phyloP scores from a whole-genome alignment of 345 rosid species.

The Populus euphratica region DNA sequence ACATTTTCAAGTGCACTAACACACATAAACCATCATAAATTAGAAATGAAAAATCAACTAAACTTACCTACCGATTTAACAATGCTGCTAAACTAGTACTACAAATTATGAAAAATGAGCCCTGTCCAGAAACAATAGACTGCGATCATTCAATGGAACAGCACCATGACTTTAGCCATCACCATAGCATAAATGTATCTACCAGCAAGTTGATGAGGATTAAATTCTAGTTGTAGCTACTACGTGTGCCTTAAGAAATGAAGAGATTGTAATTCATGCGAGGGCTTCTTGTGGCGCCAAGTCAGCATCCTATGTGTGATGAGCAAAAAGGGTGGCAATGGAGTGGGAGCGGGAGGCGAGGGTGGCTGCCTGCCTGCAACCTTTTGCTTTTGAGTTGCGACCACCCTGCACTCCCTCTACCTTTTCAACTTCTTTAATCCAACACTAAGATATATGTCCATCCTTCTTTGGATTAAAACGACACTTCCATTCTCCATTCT shows the following conservation, averaged over 20 bases:
- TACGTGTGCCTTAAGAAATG: conserved; percentile 18
- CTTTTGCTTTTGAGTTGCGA: conserved; percentile 25
- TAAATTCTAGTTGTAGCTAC: background rate
- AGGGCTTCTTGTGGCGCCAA: conserved; percentile 23
- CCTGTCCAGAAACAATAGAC: background rate
- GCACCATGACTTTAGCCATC: background rate
- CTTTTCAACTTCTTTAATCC: conserved; percentile 9
- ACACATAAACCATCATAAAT: no score
- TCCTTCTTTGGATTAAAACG: background rate
- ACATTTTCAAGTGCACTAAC: no score
- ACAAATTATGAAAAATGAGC: background rate
- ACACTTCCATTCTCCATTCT: background rate
- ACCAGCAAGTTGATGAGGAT: background rate
- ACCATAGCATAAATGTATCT: background rate
- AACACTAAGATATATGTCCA: background rate
- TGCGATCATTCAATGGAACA: background rate
- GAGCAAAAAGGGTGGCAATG: conserved; percentile 15
- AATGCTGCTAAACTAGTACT: background rate
- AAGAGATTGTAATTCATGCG: background rate
- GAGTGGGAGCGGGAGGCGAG: conserved; percentile 26
- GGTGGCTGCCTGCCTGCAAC: background rate
- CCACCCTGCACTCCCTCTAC: conserved; percentile 23
- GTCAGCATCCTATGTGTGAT: conserved; percentile 25
- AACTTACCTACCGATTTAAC: background rate
- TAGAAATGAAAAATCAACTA: no score